phyloP scores from a whole-genome alignment of 805 yeast genomes.

The Sungouiozyma ichnusensis region DNA sequence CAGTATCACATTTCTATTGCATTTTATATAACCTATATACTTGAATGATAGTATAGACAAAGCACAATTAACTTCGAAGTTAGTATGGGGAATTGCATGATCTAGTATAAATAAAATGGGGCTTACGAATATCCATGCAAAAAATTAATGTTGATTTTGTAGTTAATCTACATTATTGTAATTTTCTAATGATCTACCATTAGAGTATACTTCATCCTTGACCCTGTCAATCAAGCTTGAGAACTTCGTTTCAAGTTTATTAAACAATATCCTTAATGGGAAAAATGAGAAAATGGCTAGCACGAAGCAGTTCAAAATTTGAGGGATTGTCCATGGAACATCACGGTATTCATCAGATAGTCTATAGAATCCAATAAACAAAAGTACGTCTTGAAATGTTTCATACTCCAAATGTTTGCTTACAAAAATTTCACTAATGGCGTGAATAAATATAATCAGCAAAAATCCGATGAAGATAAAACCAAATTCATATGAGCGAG shows the following conservation, averaged over 20 bases:
- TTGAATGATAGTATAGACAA: background rate
- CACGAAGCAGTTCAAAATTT: conserved; percentile 9
- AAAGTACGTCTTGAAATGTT: conserved; percentile 10
- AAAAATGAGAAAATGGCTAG: conserved; percentile 6
- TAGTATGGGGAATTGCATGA: background rate
- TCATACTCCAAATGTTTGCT: background rate
- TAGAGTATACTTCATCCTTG: conserved; percentile 47
- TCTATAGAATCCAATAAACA: conserved; percentile 4
- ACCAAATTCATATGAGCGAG: background rate
- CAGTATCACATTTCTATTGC: background rate
- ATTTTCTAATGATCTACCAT: conserved; percentile 46
- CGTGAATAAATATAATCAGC: background rate
- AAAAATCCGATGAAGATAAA: background rate
- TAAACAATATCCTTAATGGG: background rate
- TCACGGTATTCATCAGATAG: background rate
- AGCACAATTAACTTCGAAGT: no score
- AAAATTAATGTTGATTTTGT: background rate
- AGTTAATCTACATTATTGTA: conserved; percentile 4
- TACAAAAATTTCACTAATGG: background rate
- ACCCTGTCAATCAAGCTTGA: conserved; percentile 31
- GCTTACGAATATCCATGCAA: background rate
- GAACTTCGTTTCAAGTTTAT: conserved; percentile 14
- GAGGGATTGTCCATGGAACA: conserved; percentile 14
- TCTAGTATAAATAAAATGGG: background rate
- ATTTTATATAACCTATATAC: background rate